These are phyloP conservation scores for Globisporangium megalacanthum DNA, from an alignment of 352 stramenopile genomes.

Conservation along the genomic window DNA sequence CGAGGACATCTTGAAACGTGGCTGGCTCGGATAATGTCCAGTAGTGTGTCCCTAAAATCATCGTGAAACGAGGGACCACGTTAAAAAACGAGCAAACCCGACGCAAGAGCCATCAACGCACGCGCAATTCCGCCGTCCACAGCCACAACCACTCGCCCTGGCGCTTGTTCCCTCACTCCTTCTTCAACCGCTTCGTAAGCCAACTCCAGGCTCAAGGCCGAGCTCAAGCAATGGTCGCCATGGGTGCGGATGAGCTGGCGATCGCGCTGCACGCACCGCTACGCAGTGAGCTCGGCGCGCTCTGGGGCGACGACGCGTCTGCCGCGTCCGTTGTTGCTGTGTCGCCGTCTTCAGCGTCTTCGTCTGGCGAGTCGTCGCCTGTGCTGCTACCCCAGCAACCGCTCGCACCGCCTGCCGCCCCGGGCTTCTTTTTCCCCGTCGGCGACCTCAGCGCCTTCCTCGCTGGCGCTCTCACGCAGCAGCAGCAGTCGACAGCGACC, in stretches of 20 bases:
- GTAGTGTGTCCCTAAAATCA: no score
- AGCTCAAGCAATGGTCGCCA: not conserved
- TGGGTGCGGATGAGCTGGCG: slow-evolving; percentile 8
- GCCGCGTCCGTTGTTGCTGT: not conserved
- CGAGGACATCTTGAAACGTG: no score
- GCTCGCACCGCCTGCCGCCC: not conserved
- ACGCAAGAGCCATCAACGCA: no score
- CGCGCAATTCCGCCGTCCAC: no score
- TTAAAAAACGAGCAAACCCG: no score
- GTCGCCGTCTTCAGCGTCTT: slow-evolving; percentile 5
- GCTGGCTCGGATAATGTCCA: no score
- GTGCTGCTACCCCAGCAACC: slow-evolving; percentile 3
- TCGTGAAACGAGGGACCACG: no score
- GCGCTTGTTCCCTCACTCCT: no score
- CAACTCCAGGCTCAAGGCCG: no score
- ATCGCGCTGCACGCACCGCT: slow-evolving; percentile 14
- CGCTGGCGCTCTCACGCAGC: slow-evolving; percentile 5
- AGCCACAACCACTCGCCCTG: no score
- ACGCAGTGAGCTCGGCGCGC: slow-evolving; percentile 9
- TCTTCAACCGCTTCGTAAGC: no score
- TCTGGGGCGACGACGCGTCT: slow-evolving; percentile 2
- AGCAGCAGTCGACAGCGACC: not conserved
- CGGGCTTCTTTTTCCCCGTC: slow-evolving; percentile 10
- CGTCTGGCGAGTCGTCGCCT: slow-evolving; percentile 4
- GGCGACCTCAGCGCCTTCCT: slow-evolving; percentile 30